These are phyloP conservation scores for Eragrostis nindensis DNA, from an alignment of 176 grass and related monocot genomes.

Conservation along the genomic window DNA sequence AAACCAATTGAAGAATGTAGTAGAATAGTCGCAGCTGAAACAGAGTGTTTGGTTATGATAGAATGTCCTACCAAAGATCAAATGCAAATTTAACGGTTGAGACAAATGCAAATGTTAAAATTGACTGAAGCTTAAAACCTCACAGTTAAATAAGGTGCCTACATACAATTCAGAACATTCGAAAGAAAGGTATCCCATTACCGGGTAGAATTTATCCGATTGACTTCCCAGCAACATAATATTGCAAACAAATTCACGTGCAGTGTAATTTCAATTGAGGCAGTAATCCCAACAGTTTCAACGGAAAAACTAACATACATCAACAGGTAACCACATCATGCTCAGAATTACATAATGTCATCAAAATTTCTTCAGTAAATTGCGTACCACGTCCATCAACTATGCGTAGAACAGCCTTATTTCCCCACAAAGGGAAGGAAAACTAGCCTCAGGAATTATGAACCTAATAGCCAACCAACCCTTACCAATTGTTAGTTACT, in stretches of 20 bases:
- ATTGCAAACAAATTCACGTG: background rate
- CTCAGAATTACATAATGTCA: background rate
- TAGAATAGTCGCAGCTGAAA: background rate
- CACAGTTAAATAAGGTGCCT: background rate
- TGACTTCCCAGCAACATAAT: background rate
- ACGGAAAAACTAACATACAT: background rate
- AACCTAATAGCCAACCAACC: slow-evolving; percentile 29
- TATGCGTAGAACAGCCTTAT: slow-evolving; percentile 30
- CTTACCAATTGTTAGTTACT: slow-evolving; percentile 18
- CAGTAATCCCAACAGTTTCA: background rate
- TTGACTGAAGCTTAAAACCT: slow-evolving; percentile 1
- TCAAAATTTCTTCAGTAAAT: slow-evolving; percentile 38
- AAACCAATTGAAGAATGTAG: background rate
- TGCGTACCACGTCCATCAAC: slow-evolving; percentile 9
- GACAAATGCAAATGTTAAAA: background rate
- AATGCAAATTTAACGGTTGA: background rate
- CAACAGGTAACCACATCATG: background rate
- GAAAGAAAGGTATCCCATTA: background rate
- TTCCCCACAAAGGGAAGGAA: slow-evolving; percentile 30
- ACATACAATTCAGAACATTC: background rate
- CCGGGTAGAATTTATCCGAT: background rate
- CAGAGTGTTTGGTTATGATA: background rate
- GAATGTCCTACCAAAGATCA: background rate
- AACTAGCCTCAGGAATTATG: slow-evolving; percentile 15
- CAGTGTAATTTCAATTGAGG: background rate